Evolutionary conservation across 1,284 basidiomycete genomes (phyloP).

Genomic region (Acaromyces ingoldii): DNA sequence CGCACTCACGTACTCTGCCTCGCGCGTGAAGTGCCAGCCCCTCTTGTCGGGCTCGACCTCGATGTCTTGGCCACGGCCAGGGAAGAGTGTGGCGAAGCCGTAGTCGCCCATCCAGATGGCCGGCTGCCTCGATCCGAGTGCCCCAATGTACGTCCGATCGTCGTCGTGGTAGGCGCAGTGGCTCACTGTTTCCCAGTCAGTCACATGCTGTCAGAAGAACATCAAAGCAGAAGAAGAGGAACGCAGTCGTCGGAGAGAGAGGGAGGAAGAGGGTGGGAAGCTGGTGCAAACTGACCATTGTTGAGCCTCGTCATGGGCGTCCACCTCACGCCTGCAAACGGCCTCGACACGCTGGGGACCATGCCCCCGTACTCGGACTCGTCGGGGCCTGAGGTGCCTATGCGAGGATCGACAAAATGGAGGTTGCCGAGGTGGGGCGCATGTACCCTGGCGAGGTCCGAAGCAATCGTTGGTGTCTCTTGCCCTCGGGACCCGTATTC

Average conservation of each 20-base stretch:
- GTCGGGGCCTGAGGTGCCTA: slow-evolving; percentile 32
- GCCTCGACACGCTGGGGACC: slow-evolving; percentile 19
- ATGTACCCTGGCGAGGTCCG: too few species aligned
- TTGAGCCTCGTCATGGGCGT: slow-evolving; percentile 27
- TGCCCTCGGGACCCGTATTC: too few species aligned
- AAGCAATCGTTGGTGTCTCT: too few species aligned
- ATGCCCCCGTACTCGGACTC: slow-evolving; percentile 25
- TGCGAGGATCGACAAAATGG: slow-evolving; percentile 25
- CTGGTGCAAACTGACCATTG: slow-evolving; percentile 16
- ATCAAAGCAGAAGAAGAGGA: too few species aligned
- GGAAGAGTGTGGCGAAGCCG: slow-evolving; percentile 54
- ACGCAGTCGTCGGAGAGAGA: too few species aligned
- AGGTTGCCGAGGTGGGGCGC: slow-evolving; percentile 10
- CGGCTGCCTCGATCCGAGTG: slow-evolving; percentile 53
- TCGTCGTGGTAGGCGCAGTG: slow-evolving; percentile 32
- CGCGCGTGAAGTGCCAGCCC: slow-evolving; percentile 61
- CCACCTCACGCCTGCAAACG: slow-evolving; percentile 21
- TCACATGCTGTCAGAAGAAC: too few species aligned
- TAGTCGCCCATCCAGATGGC: slow-evolving; percentile 78
- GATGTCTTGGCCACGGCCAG: slow-evolving; percentile 60
- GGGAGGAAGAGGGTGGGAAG: too few species aligned
- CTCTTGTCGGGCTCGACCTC: slow-evolving; percentile 61
- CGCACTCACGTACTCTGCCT: slow-evolving; percentile 62
- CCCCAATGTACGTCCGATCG: slow-evolving; percentile 21
- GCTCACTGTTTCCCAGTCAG: too few species aligned